These are phyloP conservation scores for Paracorniculantispora psalliotae DNA, from an alignment of 2,329 filamentous ascomycete genomes.

Conservation along the genomic window DNA sequence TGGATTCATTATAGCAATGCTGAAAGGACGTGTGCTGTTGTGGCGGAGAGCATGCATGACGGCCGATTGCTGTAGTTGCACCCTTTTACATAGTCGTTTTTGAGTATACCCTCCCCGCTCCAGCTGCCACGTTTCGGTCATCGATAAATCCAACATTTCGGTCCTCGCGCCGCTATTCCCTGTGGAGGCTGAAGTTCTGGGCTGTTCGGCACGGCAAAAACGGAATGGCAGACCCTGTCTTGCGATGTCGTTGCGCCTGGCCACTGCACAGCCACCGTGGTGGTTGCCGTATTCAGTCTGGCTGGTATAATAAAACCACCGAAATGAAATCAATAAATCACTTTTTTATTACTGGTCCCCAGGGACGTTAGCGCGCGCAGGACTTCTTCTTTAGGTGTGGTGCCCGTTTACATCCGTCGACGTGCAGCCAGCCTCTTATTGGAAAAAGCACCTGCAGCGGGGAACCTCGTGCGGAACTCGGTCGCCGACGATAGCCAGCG, in stretches of 20 bases:
- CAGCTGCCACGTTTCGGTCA: background rate
- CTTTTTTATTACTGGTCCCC: too few species aligned
- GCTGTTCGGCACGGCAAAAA: slow-evolving; percentile 9
- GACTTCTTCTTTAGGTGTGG: too few species aligned
- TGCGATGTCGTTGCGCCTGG: background rate
- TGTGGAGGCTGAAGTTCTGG: background rate
- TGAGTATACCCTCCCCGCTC: background rate
- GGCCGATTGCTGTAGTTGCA: background rate
- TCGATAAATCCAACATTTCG: background rate
- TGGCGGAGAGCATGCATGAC: background rate
- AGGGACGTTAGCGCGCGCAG: too few species aligned
- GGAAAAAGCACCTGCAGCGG: background rate
- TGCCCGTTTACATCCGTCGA: too few species aligned
- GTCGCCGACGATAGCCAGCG: background rate
- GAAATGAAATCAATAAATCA: background rate
- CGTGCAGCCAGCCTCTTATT: too few species aligned
- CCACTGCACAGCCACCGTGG: slow-evolving; percentile 2
- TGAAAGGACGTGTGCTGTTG: background rate
- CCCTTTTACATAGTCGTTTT: background rate
- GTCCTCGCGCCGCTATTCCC: background rate
- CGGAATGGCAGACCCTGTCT: background rate
- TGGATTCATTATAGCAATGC: background rate
- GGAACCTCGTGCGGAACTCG: background rate
- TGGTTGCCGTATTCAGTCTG: background rate
- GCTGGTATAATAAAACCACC: background rate